Evolutionary conservation across 2,329 filamentous ascomycete genomes (phyloP).

Genomic region (Biscogniauxia mediterranea): DNA sequence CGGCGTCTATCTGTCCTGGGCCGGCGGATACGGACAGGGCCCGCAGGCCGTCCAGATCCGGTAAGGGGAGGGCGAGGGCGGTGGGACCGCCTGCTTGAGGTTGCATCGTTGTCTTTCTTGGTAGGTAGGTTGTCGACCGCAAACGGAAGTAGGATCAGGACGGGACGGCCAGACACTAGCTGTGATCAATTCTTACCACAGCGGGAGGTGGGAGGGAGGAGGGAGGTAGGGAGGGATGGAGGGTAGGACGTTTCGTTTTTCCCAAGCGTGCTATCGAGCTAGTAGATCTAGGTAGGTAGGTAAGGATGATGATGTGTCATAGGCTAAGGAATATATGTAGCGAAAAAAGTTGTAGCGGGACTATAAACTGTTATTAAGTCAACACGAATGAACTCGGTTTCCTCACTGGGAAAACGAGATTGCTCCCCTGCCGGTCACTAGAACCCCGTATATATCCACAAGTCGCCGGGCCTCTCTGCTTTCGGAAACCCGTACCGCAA

Average conservation of each 20-base stretch:
- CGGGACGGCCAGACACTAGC: too few relatives aligned
- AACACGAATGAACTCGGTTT: background rate
- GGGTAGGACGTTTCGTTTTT: too few relatives aligned
- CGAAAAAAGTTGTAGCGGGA: background rate
- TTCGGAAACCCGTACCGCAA: background rate
- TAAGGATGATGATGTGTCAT: slow-evolving; percentile 1
- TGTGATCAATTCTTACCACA: background rate
- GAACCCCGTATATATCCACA: background rate
- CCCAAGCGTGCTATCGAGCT: too few relatives aligned
- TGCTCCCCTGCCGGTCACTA: background rate
- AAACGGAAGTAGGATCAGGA: background rate
- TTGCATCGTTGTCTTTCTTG: slow-evolving; percentile 5
- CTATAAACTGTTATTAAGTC: slow-evolving; percentile 1
- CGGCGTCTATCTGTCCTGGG: slow-evolving; percentile 3
- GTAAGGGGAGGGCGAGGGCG: background rate
- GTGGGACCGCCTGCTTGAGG: slow-evolving; percentile 1
- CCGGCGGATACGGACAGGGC: slow-evolving; percentile 1
- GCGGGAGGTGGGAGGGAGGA: too few relatives aligned
- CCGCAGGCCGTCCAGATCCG: slow-evolving; percentile 15
- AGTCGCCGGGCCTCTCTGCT: background rate
- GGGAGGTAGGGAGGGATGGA: too few relatives aligned
- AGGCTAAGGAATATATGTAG: slow-evolving; percentile 10
- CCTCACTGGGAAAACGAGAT: background rate
- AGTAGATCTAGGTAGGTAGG: too few relatives aligned
- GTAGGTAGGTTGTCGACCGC: background rate